These are phyloP conservation scores for Xerocomus potaroensis DNA, from an alignment of 768 basidiomycete genomes.

Conservation along the genomic window DNA sequence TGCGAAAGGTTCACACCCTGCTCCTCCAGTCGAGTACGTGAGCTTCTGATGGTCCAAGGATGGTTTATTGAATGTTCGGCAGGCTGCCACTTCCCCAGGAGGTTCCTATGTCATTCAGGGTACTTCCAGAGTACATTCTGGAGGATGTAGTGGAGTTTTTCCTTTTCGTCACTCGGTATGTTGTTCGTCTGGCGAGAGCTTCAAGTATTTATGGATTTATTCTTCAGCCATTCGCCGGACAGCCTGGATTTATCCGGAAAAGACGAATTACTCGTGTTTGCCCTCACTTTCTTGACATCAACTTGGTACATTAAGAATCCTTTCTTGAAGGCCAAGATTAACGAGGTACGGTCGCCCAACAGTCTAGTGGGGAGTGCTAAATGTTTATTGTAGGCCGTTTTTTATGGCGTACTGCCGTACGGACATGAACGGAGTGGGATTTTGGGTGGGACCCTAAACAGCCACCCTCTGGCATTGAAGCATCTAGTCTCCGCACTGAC, in stretches of 20 bases:
- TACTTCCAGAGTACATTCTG: conserved; percentile 89
- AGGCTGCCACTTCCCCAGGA: conserved; percentile 85
- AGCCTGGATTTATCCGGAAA: conserved; percentile 83
- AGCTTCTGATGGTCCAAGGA: neutral
- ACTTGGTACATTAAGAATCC: conserved; percentile 99
- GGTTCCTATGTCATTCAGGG: conserved; percentile 79
- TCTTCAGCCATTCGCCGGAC: conserved; percentile 60
- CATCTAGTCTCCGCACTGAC: conserved; percentile 89
- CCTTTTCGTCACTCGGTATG: conserved; percentile 77
- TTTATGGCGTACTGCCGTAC: conserved; percentile 66
- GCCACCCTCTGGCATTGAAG: conserved; percentile 78
- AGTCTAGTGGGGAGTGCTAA: neutral
- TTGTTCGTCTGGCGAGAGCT: neutral
- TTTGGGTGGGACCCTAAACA: conserved; percentile 78
- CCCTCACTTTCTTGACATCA: conserved; percentile 85
- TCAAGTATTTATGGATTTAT: neutral
- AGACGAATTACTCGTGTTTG: conserved; percentile 80
- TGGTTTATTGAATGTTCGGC: conserved; percentile 7
- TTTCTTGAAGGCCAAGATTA: conserved; percentile 93
- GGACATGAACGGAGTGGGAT: conserved; percentile 65
- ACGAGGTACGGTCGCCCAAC: conserved; percentile 55
- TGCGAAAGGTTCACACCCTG: conserved; percentile 73
- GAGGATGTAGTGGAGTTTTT: conserved; percentile 93
- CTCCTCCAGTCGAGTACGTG: conserved; percentile 59
- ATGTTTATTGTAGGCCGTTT: conserved; percentile 53